Evolutionary conservation across 306 rosid genomes (phyloP).

Genomic region (Vigna reflexopilosa): DNA sequence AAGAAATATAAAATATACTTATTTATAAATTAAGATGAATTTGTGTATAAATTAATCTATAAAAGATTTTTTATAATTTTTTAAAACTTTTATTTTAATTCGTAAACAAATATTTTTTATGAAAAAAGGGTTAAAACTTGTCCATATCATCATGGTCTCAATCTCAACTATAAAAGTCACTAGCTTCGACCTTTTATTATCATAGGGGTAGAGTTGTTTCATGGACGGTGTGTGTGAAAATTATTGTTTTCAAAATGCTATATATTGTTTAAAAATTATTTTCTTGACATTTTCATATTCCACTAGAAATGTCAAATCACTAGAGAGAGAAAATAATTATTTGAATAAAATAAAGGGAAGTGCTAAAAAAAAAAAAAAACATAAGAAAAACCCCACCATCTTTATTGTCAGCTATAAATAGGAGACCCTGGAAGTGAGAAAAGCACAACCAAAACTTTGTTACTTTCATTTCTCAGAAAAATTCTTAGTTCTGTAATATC

Average conservation of each 20-base stretch:
- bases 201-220: not conserved
- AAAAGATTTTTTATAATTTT: no score
- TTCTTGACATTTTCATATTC: not conserved
- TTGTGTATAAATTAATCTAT: no score
- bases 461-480: not conserved
- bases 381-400: not conserved
- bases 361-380: not conserved
- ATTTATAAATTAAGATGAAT: no score
- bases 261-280: not conserved
- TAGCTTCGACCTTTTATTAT: not conserved
- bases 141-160: no score
- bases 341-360: not conserved
- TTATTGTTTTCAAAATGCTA: not conserved
- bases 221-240: not conserved
- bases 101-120: no score
- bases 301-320: constrained; percentile 13
- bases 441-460: not conserved
- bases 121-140: no score
- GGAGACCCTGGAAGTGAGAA: not conserved
- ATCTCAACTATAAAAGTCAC: not conserved
- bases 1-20: no score
- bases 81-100: no score
- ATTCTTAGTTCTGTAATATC: not conserved
- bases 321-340: not conserved
- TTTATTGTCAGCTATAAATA: not conserved